These are phyloP conservation scores for Metarhizium robertsii DNA, from an alignment of 2,329 filamentous ascomycete species.

Conservation along the genomic window DNA sequence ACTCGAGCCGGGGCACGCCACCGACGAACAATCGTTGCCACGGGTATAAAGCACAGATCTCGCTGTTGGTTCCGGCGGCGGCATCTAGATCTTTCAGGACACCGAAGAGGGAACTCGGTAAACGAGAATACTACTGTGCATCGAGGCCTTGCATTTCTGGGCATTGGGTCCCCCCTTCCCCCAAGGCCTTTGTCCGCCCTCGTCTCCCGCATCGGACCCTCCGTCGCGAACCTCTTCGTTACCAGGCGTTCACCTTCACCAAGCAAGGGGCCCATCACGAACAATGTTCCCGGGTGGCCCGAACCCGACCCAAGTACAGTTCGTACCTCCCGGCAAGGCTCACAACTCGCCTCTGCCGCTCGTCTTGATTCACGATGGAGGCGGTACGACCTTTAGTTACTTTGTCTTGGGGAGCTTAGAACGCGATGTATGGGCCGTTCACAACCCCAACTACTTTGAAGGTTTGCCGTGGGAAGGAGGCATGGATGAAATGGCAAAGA, in stretches of 20 bases:
- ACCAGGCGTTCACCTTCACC: not conserved
- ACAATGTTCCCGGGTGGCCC: slow-evolving; percentile 15
- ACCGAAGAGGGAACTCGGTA: not conserved
- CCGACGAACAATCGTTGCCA: not conserved
- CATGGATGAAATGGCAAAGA: slow-evolving; percentile 19
- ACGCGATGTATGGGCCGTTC: slow-evolving; percentile 22
- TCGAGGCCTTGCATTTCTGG: not conserved
- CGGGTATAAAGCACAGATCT: not conserved
- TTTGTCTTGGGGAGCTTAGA: slow-evolving; percentile 17
- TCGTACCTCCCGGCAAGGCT: slow-evolving; percentile 9
- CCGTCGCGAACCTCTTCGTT: not conserved
- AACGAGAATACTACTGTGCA: not conserved
- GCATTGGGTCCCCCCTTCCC: not conserved
- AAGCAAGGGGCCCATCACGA: not conserved
- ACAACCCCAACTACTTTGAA: slow-evolving; percentile 18
- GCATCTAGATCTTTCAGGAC: not conserved
- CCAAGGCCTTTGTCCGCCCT: not conserved
- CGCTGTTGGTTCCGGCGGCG: not conserved
- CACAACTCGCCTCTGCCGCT: slow-evolving; percentile 12
- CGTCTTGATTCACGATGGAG: slow-evolving; percentile 21
- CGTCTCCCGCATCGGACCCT: not conserved
- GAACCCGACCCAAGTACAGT: slow-evolving; percentile 15
- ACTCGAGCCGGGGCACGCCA: not conserved
- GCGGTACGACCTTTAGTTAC: slow-evolving; percentile 21
- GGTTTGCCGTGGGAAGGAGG: slow-evolving; percentile 17